A percentile compares a stretch with the other conserved stretches of the same genome.
Evolutionary conservation across 345 rosid genomes (phyloP).

Genomic region (Gossypium thurberi): DNA sequence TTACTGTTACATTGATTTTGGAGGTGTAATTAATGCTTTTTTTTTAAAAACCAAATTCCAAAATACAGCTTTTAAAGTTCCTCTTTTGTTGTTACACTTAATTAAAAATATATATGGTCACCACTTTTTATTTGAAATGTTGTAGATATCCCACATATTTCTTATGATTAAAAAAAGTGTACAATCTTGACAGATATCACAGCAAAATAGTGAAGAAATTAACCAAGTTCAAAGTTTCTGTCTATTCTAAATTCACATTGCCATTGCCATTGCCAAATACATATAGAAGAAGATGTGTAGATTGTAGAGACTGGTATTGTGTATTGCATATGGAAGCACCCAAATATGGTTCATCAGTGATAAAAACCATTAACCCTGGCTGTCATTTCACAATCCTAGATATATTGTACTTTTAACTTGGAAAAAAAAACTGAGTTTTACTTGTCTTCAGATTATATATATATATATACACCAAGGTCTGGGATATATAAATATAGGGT

Average conservation of each 20-base stretch:
- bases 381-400: no score
- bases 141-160: constrained; percentile 4
- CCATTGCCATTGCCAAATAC: neutral
- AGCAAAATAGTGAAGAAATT: neutral
- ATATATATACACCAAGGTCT: neutral
- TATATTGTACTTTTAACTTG: no score
- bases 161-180: neutral
- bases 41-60: constrained; percentile 14
- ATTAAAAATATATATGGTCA: no score
- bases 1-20: constrained; percentile 15
- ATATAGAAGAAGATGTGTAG: neutral
- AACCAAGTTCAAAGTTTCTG: neutral
- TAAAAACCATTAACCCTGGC: neutral
- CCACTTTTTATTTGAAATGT: neutral
- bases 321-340: neutral
- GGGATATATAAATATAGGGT: neutral
- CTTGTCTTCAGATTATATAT: neutral
- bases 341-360: neutral
- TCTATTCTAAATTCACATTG: neutral
- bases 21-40: constrained; percentile 8
- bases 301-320: neutral
- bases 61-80: constrained; percentile 24
- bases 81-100: constrained; percentile 30
- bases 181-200: neutral
- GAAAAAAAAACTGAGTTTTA: neutral